Evolutionary conservation across 2,329 filamentous ascomycete species (phyloP).

Genomic region (Alternaria sp.): DNA sequence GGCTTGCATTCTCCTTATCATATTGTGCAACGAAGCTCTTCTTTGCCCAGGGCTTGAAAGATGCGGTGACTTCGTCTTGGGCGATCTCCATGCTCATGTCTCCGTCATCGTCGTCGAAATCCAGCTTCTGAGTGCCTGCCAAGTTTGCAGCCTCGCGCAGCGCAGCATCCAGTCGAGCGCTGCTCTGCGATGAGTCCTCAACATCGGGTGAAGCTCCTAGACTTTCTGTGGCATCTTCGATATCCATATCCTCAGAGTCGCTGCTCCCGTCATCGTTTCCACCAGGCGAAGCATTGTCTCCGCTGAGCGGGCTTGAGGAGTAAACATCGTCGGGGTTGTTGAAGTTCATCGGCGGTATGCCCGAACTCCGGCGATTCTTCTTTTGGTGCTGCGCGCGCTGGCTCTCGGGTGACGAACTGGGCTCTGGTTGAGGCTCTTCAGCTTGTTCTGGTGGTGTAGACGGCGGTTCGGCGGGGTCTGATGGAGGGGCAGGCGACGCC

Average conservation of each 20-base stretch:
- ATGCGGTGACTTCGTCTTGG: constrained; percentile 74
- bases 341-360: constrained; percentile 68
- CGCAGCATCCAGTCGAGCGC: constrained; percentile 76
- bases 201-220: constrained; percentile 60
- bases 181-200: constrained; percentile 67
- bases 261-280: constrained; percentile 60
- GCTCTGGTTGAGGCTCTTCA: constrained; percentile 65
- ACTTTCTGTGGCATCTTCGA: constrained; percentile 76
- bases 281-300: constrained; percentile 51
- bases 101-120: constrained; percentile 55
- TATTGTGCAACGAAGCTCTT: constrained; percentile 53
- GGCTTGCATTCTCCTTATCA: constrained; percentile 58
- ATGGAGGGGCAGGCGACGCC: constrained; percentile 45
- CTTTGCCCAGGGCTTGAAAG: constrained; percentile 74
- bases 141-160: constrained; percentile 75
- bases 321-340: constrained; percentile 69
- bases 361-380: constrained; percentile 67
- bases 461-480: constrained; percentile 62
- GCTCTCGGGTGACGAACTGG: constrained; percentile 66
- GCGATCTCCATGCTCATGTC: constrained; percentile 61
- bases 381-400: constrained; percentile 70
- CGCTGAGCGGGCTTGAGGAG: constrained; percentile 81
- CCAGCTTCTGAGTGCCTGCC: constrained; percentile 75
- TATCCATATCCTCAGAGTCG: constrained; percentile 60
- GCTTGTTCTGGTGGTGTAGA: constrained; percentile 68